Evolutionary conservation across 495 filamentous ascomycete genomes (phyloP), one percentile per base, ranked within the genome.

Genomic region (Talaromyces trachyspermus): DNA sequence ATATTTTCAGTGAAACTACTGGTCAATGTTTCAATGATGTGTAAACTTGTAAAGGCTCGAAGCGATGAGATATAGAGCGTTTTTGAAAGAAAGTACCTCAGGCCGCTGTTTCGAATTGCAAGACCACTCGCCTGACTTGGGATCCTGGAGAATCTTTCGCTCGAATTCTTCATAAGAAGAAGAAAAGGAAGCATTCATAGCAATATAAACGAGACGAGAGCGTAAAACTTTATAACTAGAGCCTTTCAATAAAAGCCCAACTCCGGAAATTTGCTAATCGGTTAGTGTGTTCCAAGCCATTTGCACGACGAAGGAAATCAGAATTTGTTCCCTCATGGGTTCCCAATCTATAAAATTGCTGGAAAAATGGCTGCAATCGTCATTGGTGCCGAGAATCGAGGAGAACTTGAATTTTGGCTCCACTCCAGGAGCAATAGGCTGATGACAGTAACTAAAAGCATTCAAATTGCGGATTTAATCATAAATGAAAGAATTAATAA

Each of bases 271-370:
- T n/a, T n/a, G n/a, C n/a, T n/a, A n/a, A n/a, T n/a, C n/a, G 4
- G 26, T 44, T 18, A 44, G 14, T n/a, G 42, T 44, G 14, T 44
- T 17, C 42, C 42, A 0, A 11, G 24, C 10, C 42, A 44, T 44
- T 44, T 29, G 15, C 15, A 44, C 17, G 26, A 44, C 20, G 17
- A 30, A 7, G 10, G 32, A 17, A 29, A 44, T 19, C 18, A 38
- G 30, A 22, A 25, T 5, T 15, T 48, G 14, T 48, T 33, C 11
- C 45, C 45, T 17, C 45, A 48, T 14, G 45, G 45, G 12, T 48
- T 37, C 20, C 45, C 45, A 7, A 36, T 48, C 23, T 32, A 48
- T 27, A 32, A 27, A 23, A 39, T 6, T 48, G 45, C 45, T 48
- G 45, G 45, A 27, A 36, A n/a, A 5, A 22, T 48, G 45, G 35